Evolutionary conservation across 257 asterid genomes (phyloP), one percentile per base, ranked within the genome.

Genomic region (Vinca minor): DNA sequence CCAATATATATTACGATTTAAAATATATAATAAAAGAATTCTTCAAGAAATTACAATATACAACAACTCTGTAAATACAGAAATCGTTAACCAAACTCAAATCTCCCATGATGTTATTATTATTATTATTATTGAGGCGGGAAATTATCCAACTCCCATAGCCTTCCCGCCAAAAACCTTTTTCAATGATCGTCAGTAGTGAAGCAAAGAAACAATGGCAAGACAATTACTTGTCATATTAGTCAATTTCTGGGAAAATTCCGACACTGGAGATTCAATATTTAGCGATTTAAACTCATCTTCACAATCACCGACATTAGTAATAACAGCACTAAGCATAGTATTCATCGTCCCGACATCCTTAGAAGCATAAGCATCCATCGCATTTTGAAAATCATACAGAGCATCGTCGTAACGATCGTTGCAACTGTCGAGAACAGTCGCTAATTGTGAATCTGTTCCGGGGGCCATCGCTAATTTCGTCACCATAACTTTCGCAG

Each of bases 161-260:
- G n/a, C n/a, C n/a, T n/a, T n/a, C n/a, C n/a, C n/a, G n/a, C n/a
- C n/a, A n/a, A n/a, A n/a, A n/a, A n/a, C n/a, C n/a, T n/a, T n/a
- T n/a, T n/a, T n/a, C n/a, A n/a, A n/a, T n/a, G n/a, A n/a, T n/a
- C n/a, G n/a, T 42, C 36, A 26, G 52, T 62, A 1, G 8, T 38
- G 9, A 38, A 61, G 41, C 29, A 67, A 58, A 47, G 78, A 70
- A 58, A 70, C 50, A 11, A 86, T 74, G 9, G 91, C 82, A 45
- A 82, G 75, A 59, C 77, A 75, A 31, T 79, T 82, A 77, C 81
- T 79, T 4, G 88, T 71, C 91, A 84, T 84, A 39, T 75, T 67
- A 1, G 61, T 67, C 73, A 86, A 66, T 76, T 38, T 84, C 0
- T 53, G 71, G 2, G 78, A 66, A 25, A 72, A 29, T 0, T 14